These are phyloP conservation scores for Solanum hybrid DNA, from an alignment of 305 asterid genomes.

Conservation along the genomic window DNA sequence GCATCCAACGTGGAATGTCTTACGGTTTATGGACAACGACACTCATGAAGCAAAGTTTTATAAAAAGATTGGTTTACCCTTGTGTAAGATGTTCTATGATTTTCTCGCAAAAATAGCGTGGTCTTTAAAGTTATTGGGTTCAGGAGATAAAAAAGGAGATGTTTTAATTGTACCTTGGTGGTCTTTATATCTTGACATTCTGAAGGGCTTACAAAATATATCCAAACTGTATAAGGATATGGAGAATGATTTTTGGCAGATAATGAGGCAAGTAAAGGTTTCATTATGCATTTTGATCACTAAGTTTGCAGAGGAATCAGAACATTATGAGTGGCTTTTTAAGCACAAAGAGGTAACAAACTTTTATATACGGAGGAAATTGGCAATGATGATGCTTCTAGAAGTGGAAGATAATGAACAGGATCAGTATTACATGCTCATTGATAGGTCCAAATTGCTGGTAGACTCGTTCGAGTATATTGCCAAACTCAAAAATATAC, in stretches of 20 bases:
- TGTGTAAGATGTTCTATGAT: slow-evolving; percentile 28
- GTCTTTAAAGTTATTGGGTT: slow-evolving; percentile 32
- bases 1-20: slow-evolving; percentile 19
- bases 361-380: slow-evolving; percentile 67
- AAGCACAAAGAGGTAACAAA: slow-evolving; percentile 57
- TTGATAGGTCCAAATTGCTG: slow-evolving; percentile 64
- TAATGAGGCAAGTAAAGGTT: slow-evolving; percentile 33
- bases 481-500: slow-evolving; percentile 43
- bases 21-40: slow-evolving; percentile 17
- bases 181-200: slow-evolving; percentile 41
- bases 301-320: slow-evolving; percentile 47
- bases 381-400: slow-evolving; percentile 66
- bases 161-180: slow-evolving; percentile 26
- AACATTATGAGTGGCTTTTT: slow-evolving; percentile 56
- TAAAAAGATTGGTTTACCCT: slow-evolving; percentile 19
- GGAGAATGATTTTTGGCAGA: slow-evolving; percentile 48
- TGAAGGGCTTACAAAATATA: slow-evolving; percentile 48
- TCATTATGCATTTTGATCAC: slow-evolving; percentile 46
- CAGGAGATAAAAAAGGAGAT: slow-evolving; percentile 11
- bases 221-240: slow-evolving; percentile 42
- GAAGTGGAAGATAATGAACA: slow-evolving; percentile 58
- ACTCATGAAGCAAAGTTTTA: not conserved
- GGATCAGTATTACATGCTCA: slow-evolving; percentile 72
- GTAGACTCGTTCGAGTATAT: slow-evolving; percentile 65
- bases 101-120: slow-evolving; percentile 34